Conservation (phyloP, 2,329 filamentous ascomycete species). For the Penicillium sp. region DNA sequence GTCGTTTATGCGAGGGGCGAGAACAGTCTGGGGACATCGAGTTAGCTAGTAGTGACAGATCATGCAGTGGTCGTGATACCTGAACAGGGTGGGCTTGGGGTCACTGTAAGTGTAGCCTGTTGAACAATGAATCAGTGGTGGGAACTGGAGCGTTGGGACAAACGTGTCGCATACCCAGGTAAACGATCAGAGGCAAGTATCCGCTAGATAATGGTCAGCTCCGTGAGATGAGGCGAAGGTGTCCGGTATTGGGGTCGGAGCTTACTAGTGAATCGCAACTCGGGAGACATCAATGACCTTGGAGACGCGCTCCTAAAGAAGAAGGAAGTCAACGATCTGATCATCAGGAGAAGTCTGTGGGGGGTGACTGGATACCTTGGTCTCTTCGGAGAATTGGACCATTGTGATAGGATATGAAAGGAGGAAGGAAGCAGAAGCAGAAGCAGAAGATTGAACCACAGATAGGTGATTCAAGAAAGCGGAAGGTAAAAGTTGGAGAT, state of each 20-base stretch:
- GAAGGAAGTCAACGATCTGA: constrained; percentile 6
- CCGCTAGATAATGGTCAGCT: constrained; percentile 60
- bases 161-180: constrained; percentile 70
- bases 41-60: constrained; percentile 16
- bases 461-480: not conserved
- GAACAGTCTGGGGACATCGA: constrained; percentile 36
- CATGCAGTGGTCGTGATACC: constrained; percentile 48
- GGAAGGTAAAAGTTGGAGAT: constrained; percentile 6
- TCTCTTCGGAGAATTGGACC: constrained; percentile 86
- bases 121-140: not conserved
- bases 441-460: not conserved
- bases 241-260: constrained; percentile 4
- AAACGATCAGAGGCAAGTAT: constrained; percentile 94
- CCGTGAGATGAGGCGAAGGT: not conserved
- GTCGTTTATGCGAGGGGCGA: constrained; percentile 43
- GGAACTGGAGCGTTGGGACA: constrained; percentile 7
- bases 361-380: constrained; percentile 66
- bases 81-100: constrained; percentile 78
- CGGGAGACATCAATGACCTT: constrained; percentile 94
- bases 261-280: constrained; percentile 94
- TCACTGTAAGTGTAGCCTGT: constrained; percentile 91
- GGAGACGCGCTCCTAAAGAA: constrained; percentile 84
- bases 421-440: not conserved
- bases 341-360: not conserved
- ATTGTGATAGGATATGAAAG: constrained; percentile 30